Percentiles rank a stretch among this genome's conserved stretches.
These are phyloP conservation scores for Handroanthus guayacan DNA, from an alignment of 257 asterid species.

Conservation along the genomic window DNA sequence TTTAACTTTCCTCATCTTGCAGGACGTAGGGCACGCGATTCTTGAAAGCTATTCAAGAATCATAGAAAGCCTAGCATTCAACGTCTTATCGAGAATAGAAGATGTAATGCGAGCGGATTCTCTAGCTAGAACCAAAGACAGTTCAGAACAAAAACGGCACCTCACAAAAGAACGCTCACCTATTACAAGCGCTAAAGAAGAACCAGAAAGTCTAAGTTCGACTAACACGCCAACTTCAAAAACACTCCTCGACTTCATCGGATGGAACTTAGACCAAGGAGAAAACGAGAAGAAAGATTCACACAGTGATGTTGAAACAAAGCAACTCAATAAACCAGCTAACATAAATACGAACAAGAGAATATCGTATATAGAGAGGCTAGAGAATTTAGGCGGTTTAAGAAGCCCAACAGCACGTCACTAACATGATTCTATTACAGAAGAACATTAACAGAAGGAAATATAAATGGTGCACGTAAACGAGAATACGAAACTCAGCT, in stretches of 20 bases:
- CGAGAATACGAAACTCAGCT: slow-evolving; percentile 9
- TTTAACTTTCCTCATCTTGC: slow-evolving; percentile 28
- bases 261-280: slow-evolving; percentile 55
- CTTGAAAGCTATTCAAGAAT: slow-evolving; percentile 94
- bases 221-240: slow-evolving; percentile 44
- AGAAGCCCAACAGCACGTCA: slow-evolving; percentile 93
- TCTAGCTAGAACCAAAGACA: slow-evolving; percentile 49
- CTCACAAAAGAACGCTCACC: slow-evolving; percentile 38
- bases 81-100: slow-evolving; percentile 80
- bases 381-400: slow-evolving; percentile 73
- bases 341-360: slow-evolving; percentile 55
- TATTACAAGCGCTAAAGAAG: slow-evolving; percentile 30
- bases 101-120: slow-evolving; percentile 79
- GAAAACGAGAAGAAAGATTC: slow-evolving; percentile 41
- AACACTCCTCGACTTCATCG: slow-evolving; percentile 66
- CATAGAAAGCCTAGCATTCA: slow-evolving; percentile 81
- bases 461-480: slow-evolving; percentile 35
- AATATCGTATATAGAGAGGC: slow-evolving; percentile 66
- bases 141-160: slow-evolving; percentile 46
- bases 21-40: slow-evolving; percentile 95
- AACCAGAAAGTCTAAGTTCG: slow-evolving; percentile 35
- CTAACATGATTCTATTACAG: slow-evolving; percentile 41
- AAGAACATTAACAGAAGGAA: slow-evolving; percentile 33
- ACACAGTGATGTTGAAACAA: slow-evolving; percentile 35
- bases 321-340: slow-evolving; percentile 46